Evolutionary conservation across 495 filamentous ascomycete species (phyloP), one percentile per base, ranked within the genome.

Genomic region (Bathelium albidoporum): DNA sequence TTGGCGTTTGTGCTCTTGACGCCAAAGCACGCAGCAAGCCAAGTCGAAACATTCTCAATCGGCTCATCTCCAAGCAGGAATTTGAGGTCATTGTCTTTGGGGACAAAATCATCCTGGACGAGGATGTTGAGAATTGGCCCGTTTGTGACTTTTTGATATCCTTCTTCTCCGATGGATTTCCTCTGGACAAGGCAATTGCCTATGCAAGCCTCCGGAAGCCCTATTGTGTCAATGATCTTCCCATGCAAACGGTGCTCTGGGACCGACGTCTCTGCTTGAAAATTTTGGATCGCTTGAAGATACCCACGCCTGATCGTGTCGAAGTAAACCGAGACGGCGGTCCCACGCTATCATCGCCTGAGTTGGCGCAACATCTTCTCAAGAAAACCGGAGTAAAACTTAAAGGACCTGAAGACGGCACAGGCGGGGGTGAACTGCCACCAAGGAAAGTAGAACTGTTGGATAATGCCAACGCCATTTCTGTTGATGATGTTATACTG

Each of bases 191-290:
- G 73, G 95, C 94, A 4, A 95, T 97, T 69, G 88, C 90, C 16
- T 99, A 99, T 73, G 88, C 89, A 49, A 87, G 87, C 65, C 81
- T 95, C 11, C 86, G 94, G 43, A 96, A 93, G 71, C 95, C 94
- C 12, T 96, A 96, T 64, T 96, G 91, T 71, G 89, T 99, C 71
- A 99, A 99, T 74, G 93, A 99, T 69, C 76, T 99, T 59, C 89
- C 89, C 2, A 97, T 99, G 94, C 94, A 99, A 74, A 95, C 94
- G 77, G 85, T 99, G 20, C 77, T 99, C 22, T 99, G 94, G 94
- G 94, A 99, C 75, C 85, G 94, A 31, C 85, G 94, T 45, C 78
- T 97, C 20, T 97, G 94, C 64, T 78, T 99, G 53, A 83, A 80
- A 43, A 88, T 99, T 34, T 77, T 99, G 59, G 94, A 97, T 72